Percentiles rank a stretch among this genome's conserved stretches.
Evolutionary conservation across 2,329 filamentous ascomycete species (phyloP).

Genomic region (Neonectria magnoliae): DNA sequence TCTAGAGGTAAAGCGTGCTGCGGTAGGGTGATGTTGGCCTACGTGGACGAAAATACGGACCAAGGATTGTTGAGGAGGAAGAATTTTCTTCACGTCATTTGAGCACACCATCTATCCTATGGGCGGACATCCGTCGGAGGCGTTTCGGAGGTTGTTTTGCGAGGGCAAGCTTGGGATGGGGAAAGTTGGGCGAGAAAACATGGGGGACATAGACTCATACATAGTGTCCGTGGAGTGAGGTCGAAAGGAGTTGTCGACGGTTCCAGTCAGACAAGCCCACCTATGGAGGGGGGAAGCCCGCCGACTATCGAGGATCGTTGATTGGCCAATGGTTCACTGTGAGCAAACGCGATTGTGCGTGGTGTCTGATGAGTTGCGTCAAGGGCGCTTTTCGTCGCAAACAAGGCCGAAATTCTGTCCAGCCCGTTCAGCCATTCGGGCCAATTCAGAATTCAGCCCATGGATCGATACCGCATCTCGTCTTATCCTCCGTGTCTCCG

Average conservation of each 20-base stretch:
- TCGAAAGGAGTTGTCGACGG: slow-evolving; percentile 24
- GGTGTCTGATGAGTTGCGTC: slow-evolving; percentile 38
- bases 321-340: slow-evolving; percentile 46
- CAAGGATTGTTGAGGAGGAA: slow-evolving; percentile 40
- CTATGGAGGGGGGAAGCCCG: slow-evolving; percentile 27
- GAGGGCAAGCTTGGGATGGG: not conserved
- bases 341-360: slow-evolving; percentile 35
- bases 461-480: slow-evolving; percentile 19
- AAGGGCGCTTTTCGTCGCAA: slow-evolving; percentile 38
- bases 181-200: slow-evolving; percentile 27
- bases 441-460: slow-evolving; percentile 9
- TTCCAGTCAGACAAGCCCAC: slow-evolving; percentile 20
- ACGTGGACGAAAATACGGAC: slow-evolving; percentile 41
- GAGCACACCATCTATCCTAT: slow-evolving; percentile 19
- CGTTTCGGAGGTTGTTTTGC: not conserved
- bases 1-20: slow-evolving; percentile 42
- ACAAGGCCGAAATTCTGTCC: slow-evolving; percentile 35
- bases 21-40: slow-evolving; percentile 36
- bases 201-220: slow-evolving; percentile 24
- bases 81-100: slow-evolving; percentile 30
- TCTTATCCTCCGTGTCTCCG: slow-evolving; percentile 5
- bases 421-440: slow-evolving; percentile 9
- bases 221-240: slow-evolving; percentile 16
- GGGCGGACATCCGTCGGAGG: not conserved
- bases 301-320: slow-evolving; percentile 43